phyloP scores from a whole-genome alignment of 306 rosid genomes.

The Boehmeria nivea region DNA sequence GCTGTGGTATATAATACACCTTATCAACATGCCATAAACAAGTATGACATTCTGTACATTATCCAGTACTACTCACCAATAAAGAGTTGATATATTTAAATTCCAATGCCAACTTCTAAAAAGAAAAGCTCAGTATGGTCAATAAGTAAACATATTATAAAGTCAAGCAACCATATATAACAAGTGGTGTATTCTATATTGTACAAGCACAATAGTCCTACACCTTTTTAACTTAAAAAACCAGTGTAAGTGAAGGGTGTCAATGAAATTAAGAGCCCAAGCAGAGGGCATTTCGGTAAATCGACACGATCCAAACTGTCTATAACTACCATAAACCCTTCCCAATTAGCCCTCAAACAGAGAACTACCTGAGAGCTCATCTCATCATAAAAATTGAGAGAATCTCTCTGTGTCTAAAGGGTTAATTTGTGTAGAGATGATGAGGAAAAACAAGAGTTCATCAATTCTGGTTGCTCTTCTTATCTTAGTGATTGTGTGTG shows the following conservation, averaged over 20 bases:
- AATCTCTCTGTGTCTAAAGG: conserved; percentile 3
- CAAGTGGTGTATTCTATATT: background rate
- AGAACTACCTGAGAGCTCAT: conserved; percentile 25
- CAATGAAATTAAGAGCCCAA: conserved; percentile 9
- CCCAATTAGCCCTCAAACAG: conserved; percentile 13
- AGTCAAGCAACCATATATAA: too few species aligned
- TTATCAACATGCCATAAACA: background rate
- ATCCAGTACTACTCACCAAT: background rate
- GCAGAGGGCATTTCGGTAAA: conserved; percentile 26
- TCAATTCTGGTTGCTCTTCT: conserved; percentile 29
- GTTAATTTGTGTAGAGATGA: conserved; percentile 10
- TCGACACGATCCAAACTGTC: conserved; percentile 30
- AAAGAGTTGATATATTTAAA: background rate
- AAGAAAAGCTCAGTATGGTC: too few species aligned
- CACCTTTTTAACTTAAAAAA: background rate
- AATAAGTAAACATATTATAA: too few species aligned
- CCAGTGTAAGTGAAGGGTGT: conserved; percentile 5
- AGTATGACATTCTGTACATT: conserved; percentile 3
- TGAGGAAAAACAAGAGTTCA: conserved; percentile 36
- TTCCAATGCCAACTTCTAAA: too few species aligned
- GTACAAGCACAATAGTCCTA: background rate
- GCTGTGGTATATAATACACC: background rate
- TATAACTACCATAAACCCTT: conserved; percentile 35
- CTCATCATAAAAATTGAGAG: background rate
- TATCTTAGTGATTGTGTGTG: conserved; percentile 27